phyloP scores from a whole-genome alignment of 306 rosid genomes.

The Vigna unguiculata region DNA sequence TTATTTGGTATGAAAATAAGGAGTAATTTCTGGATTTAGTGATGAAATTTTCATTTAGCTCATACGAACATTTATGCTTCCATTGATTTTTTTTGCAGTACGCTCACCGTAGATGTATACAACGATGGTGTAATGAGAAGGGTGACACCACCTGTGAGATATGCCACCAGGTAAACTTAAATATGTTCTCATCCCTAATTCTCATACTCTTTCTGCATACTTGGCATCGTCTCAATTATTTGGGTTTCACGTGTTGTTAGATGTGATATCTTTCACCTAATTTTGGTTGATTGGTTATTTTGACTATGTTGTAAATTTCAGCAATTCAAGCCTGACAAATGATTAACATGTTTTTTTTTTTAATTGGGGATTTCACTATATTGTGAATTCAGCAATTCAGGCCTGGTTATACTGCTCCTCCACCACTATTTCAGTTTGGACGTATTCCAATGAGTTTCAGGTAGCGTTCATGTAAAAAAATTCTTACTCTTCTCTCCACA shows the following conservation, averaged over 20 bases:
- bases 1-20: slow-evolving; percentile 19
- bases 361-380: slow-evolving; percentile 7
- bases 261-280: neutral
- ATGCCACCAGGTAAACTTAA: slow-evolving; percentile 84
- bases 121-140: slow-evolving; percentile 96
- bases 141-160: slow-evolving; percentile 94
- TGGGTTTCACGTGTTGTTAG: slow-evolving; percentile 10
- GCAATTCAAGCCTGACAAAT: slow-evolving; percentile 85
- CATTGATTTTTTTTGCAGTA: slow-evolving; percentile 64
- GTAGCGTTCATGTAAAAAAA: slow-evolving; percentile 46
- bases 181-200: slow-evolving; percentile 9
- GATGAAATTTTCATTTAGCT: slow-evolving; percentile 28
- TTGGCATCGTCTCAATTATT: slow-evolving; percentile 15
- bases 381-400: slow-evolving; percentile 70
- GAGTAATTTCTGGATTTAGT: slow-evolving; percentile 13
- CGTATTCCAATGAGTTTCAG: slow-evolving; percentile 96
- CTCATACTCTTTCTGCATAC: slow-evolving; percentile 8
- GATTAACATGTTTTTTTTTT: slow-evolving; percentile 39
- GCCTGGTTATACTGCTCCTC: slow-evolving; percentile 92
- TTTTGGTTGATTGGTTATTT: slow-evolving; percentile 12
- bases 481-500: neutral
- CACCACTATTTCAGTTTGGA: slow-evolving; percentile 84
- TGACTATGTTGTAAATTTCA: slow-evolving; percentile 40
- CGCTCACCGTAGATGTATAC: slow-evolving; percentile 92
- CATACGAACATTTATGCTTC: neutral